These are phyloP conservation scores for Ophiosphaerella narmari DNA, from an alignment of 2,329 filamentous ascomycete species.

Conservation along the genomic window DNA sequence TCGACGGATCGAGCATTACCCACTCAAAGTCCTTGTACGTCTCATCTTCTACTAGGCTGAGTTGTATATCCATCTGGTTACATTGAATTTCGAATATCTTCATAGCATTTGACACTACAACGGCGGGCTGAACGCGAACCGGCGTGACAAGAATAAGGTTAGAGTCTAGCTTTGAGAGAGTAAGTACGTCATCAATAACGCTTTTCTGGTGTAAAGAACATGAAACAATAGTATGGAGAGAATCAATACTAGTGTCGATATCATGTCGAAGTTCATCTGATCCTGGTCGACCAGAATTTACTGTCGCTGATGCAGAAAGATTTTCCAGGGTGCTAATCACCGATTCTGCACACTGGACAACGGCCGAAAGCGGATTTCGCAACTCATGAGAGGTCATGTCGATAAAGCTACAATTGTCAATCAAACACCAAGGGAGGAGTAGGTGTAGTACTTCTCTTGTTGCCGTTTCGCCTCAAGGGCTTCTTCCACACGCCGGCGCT, in stretches of 20 bases:
- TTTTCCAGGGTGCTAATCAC: slow-evolving; percentile 42
- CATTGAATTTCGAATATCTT: slow-evolving; percentile 38
- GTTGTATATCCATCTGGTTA: slow-evolving; percentile 43
- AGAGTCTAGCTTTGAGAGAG: slow-evolving; percentile 37
- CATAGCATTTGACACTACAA: slow-evolving; percentile 29
- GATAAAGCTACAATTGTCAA: slow-evolving; percentile 29
- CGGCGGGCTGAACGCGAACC: slow-evolving; percentile 22
- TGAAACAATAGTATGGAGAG: slow-evolving; percentile 36
- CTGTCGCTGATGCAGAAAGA: slow-evolving; percentile 7
- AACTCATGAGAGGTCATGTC: slow-evolving; percentile 47
- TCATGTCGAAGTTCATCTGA: slow-evolving; percentile 16
- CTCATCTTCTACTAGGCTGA: slow-evolving; percentile 44
- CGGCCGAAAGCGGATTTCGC: slow-evolving; percentile 40
- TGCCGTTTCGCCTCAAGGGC: slow-evolving; percentile 45
- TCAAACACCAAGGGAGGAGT: neutral
- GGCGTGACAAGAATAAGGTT: slow-evolving; percentile 35
- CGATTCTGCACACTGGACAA: slow-evolving; percentile 50
- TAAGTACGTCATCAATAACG: slow-evolving; percentile 49
- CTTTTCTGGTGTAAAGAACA: slow-evolving; percentile 49
- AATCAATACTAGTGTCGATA: slow-evolving; percentile 34
- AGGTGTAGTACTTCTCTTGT: slow-evolving; percentile 35
- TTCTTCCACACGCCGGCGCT: slow-evolving; percentile 39
- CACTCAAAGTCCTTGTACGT: slow-evolving; percentile 45
- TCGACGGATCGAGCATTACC: slow-evolving; percentile 36
- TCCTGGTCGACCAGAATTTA: slow-evolving; percentile 5